Evolutionary conservation across 208 protist genomes (phyloP), one percentile per base, ranked within the genome.

Genomic region (Leishmania amazonensis): DNA sequence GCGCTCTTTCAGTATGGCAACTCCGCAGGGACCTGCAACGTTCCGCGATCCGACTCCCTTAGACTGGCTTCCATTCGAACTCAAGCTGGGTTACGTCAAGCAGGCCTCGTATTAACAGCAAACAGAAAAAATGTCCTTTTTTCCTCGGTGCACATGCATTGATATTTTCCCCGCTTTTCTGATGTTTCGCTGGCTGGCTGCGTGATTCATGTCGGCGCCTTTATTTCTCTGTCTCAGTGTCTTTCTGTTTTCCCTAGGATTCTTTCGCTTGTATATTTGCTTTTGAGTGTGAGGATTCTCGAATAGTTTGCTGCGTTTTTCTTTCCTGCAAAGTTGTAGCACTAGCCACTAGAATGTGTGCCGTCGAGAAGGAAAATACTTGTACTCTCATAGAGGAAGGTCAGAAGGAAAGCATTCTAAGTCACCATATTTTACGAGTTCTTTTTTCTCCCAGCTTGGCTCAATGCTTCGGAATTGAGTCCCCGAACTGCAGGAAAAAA

Each of bases 81-180:
- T 97, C 57, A 97, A 97, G 83, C 91, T 97, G 68, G 94, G 94
- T 47, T 91, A 96, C 73, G 94, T 97, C 53, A 97, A 96, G 83
- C 94, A 97, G 72, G 91, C 94, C 51, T 97, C 94, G 0, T 96
- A 96, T 76, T 97, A 94, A 86, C n/a, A 70, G 53, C 19, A 2
- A 13, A 57, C 19, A n/a, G 31, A 49, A 51, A 24, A 31, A 38
- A 65, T 24, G 0, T 28, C n/a, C 42, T 76, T 79, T 79, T 81
- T 83, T 81, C 74, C 1, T 7, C 40, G 4, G n/a, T 17, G 11
- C 8, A 77, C 1, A 13, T 24, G 42, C 6, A n/a, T 31, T 65
- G 64, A 11, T 47, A 79, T 83, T 78, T 70, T 71, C 31, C 35
- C 8, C 24, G 13, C 76, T 86, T n/a, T 80, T 65, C 51, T 15